phyloP scores from a whole-genome alignment of 2,329 filamentous ascomycete species.

The Cladosporium sp. region DNA sequence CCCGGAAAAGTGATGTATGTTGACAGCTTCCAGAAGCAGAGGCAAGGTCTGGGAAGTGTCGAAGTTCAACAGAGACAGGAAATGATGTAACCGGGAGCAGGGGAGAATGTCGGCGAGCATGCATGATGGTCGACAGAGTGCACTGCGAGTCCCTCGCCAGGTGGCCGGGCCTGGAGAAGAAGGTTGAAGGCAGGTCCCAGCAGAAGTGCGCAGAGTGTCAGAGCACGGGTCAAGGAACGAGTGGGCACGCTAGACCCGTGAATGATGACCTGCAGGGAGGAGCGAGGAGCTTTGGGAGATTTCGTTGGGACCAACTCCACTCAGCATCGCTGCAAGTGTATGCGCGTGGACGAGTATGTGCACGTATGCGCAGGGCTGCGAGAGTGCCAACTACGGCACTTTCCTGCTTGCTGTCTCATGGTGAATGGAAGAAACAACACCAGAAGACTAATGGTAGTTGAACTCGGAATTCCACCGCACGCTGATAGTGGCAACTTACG shows the following conservation, averaged over 20 bases:
- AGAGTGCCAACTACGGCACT: constrained; percentile 16
- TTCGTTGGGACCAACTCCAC: constrained; percentile 17
- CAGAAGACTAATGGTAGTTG: background rate
- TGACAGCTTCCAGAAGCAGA: constrained; percentile 1
- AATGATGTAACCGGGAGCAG: constrained; percentile 1
- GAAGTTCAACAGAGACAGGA: background rate
- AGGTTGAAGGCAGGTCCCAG: background rate
- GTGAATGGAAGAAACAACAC: background rate
- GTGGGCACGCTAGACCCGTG: constrained; percentile 7
- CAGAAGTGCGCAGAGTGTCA: background rate
- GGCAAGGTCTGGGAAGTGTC: background rate
- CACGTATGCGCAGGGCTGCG: background rate
- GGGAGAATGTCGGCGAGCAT: background rate
- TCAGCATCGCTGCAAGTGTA: constrained; percentile 8
- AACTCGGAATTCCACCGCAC: background rate
- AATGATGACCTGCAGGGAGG: constrained; percentile 15
- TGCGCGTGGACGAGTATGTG: background rate
- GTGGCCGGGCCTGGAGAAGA: background rate
- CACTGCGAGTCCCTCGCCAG: background rate
- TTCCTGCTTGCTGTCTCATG: constrained; percentile 4
- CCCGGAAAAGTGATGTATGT: constrained; percentile 8
- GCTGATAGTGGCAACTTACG: background rate
- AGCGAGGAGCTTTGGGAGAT: background rate
- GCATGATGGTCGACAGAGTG: background rate
- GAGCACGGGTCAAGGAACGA: background rate